Base-by-base conservation (phyloP, 2,329 filamentous ascomycete genomes). In the Cytospora mali region DNA sequence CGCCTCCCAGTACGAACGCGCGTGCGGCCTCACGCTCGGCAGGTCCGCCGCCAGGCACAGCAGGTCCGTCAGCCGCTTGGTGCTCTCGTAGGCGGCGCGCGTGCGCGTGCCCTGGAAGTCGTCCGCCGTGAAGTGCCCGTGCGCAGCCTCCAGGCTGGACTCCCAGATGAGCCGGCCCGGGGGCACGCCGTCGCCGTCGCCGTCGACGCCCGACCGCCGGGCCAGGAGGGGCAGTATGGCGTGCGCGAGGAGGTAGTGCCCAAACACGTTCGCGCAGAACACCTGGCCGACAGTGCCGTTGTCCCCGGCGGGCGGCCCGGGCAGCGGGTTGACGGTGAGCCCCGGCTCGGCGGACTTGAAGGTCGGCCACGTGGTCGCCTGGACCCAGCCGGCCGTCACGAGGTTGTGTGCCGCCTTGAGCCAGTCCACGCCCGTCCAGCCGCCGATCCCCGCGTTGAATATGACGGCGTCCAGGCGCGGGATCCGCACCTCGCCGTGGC, bases 251-350 rank as follows among this genome's bases (percentile, higher is more conserved):
- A 97, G 78, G 74, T 99, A 98, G 77, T 99, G 95, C 0, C 95
- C 95, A 72, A 99, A 98, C 31, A 97, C 84, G 72, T 98, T 98
- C 55, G 94, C 89, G 73, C 89, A 90, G 74, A 98, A 99, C 21
- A 97, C 87, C 68, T 92, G 83, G 3, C 92, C 93, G 0, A 99
- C 78, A 6, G 87, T 84, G n/a, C n/a, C n/a, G n/a, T n/a, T n/a
- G n/a, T n/a, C n/a, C n/a, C n/a, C n/a, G n/a, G n/a, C n/a, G n/a
- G n/a, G n/a, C n/a, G n/a, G n/a, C n/a, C 64, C 79, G 77, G n/a
- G 84, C 79, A 74, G 52, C 3, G 74, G 73, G 64, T 71, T 79
- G 33, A 85, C 69, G 3, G 79, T 73, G 49, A 74, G 71, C 13
- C 82, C 81, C 1, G 77, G 75, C 16, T 80, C 75, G 4, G 88